phyloP scores from a whole-genome alignment of 371 early-diverging fungal species.

The Nosema muscidifuracis region DNA sequence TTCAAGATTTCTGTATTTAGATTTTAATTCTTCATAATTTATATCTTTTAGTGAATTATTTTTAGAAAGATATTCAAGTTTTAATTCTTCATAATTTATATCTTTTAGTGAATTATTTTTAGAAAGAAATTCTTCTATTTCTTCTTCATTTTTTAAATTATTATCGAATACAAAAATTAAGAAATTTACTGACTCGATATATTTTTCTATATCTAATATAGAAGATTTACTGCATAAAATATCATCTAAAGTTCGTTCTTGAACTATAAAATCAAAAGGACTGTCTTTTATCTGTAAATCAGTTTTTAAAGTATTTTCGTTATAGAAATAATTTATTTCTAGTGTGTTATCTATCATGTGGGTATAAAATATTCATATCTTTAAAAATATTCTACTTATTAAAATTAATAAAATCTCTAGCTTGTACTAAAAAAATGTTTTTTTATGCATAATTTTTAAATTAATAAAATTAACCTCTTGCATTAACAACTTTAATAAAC shows the following conservation, averaged over 20 bases:
- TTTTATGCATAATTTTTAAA: no score
- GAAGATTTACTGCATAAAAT: slow-evolving; percentile 1
- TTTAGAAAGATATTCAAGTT: no score
- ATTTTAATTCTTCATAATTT: no score
- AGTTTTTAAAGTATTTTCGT: neutral
- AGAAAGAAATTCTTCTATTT: neutral
- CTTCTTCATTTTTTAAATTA: slow-evolving; percentile 2
- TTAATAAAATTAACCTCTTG: no score
- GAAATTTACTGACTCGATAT: neutral
- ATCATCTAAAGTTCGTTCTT: slow-evolving; percentile 37
- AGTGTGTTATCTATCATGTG: neutral
- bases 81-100: no score
- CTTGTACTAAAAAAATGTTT: no score
- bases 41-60: no score
- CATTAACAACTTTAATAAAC: no score
- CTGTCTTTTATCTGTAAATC: slow-evolving; percentile 37
- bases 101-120: no score
- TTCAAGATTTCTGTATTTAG: neutral
- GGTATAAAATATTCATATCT: no score
- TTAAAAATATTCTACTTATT: no score
- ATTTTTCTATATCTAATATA: slow-evolving; percentile 32
- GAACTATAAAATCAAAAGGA: slow-evolving; percentile 59
- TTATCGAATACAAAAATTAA: neutral
- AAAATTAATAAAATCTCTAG: no score
- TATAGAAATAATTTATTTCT: slow-evolving; percentile 26